phyloP scores from a whole-genome alignment of 1,284 basidiomycete genomes.

The Anthracocystis walkeri region DNA sequence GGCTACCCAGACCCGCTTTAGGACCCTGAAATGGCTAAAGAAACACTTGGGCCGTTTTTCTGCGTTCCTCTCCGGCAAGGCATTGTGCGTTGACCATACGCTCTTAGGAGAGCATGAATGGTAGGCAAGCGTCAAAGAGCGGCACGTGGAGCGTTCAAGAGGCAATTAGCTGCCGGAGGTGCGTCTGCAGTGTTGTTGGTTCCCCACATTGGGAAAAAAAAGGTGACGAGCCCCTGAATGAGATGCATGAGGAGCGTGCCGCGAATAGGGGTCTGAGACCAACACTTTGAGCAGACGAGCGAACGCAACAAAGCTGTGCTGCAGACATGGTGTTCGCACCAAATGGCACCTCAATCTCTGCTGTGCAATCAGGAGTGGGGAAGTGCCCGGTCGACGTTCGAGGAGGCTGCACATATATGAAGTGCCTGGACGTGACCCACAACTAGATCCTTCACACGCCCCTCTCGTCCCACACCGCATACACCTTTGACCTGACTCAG shows the following conservation, averaged over 20 bases:
- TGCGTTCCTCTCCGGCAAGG: no score
- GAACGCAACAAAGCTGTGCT: background rate
- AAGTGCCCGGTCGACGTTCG: background rate
- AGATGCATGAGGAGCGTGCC: slow-evolving; percentile 18
- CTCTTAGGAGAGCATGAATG: no score
- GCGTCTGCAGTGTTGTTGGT: background rate
- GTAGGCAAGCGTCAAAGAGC: no score
- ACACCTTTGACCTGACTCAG: background rate
- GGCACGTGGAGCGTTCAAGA: no score
- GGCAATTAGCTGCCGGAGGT: background rate
- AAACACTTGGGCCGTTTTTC: no score
- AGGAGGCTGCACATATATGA: slow-evolving; percentile 5
- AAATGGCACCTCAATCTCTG: background rate
- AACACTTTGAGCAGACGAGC: slow-evolving; percentile 2
- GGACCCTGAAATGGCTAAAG: background rate
- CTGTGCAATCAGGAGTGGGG: no score
- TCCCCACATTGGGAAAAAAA: background rate
- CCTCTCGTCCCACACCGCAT: background rate
- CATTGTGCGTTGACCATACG: no score
- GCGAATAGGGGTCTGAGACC: slow-evolving; percentile 31
- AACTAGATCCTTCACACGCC: no score
- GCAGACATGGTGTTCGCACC: background rate
- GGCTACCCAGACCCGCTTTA: background rate
- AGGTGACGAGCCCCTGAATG: slow-evolving; percentile 30
- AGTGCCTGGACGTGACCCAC: no score